Evolutionary conservation across 2,329 filamentous ascomycete species (phyloP).

Genomic region (Coniochaeta ligniaria): DNA sequence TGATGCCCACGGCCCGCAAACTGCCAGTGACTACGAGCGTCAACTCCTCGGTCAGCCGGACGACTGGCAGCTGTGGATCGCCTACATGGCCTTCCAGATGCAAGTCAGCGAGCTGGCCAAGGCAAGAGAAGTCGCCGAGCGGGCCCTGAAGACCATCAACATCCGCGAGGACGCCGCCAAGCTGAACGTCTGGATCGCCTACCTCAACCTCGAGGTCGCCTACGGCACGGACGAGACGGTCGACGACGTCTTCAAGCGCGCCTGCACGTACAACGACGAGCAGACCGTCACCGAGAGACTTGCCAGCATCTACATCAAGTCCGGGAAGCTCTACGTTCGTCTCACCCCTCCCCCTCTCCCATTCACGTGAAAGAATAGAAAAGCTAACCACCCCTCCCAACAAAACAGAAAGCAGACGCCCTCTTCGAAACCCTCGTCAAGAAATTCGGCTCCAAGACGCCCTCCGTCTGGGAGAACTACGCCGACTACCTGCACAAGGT

Average conservation of each 20-base stretch:
- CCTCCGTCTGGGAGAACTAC: slow-evolving; percentile 88
- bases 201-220: slow-evolving; percentile 88
- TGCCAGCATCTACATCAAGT: slow-evolving; percentile 91
- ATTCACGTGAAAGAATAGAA: background rate
- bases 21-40: slow-evolving; percentile 86
- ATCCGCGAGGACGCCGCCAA: slow-evolving; percentile 89
- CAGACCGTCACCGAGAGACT: slow-evolving; percentile 85
- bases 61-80: slow-evolving; percentile 88
- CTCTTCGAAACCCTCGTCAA: slow-evolving; percentile 83
- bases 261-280: slow-evolving; percentile 88
- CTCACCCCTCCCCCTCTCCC: background rate
- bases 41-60: slow-evolving; percentile 87
- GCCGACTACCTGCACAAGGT: slow-evolving; percentile 84
- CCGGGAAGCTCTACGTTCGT: slow-evolving; percentile 67
- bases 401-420: slow-evolving; percentile 69
- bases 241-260: slow-evolving; percentile 82
- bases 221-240: slow-evolving; percentile 79
- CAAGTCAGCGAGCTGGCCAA: slow-evolving; percentile 83
- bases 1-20: slow-evolving; percentile 81
- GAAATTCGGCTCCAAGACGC: slow-evolving; percentile 76
- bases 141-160: slow-evolving; percentile 85
- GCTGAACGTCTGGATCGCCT: slow-evolving; percentile 89
- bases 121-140: slow-evolving; percentile 82
- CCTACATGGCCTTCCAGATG: slow-evolving; percentile 98
- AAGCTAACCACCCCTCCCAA: background rate